Percentiles rank a stretch among this genome's conserved stretches.
Conservation (phyloP, 192 early-diverging fungal genomes). For the Backusella morwellensis region DNA sequence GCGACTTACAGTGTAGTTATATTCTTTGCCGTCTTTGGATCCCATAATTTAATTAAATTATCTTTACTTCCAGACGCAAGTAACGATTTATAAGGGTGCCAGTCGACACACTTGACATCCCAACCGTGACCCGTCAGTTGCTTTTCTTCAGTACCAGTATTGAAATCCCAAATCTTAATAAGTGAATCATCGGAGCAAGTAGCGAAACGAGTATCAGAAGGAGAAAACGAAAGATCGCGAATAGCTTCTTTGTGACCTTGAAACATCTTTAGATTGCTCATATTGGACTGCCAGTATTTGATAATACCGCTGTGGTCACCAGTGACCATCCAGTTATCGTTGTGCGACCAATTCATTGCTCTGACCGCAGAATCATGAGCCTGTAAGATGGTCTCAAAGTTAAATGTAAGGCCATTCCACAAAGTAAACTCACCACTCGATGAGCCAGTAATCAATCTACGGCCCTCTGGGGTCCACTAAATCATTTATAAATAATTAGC, state of each 20-base stretch:
- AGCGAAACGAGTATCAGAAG: slow-evolving; percentile 91
- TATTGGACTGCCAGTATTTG: slow-evolving; percentile 98
- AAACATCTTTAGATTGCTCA: slow-evolving; percentile 90
- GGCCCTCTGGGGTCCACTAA: slow-evolving; percentile 95
- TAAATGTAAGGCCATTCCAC: slow-evolving; percentile 97
- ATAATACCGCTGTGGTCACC: slow-evolving; percentile 90
- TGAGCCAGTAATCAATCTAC: slow-evolving; percentile 90
- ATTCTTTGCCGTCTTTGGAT: slow-evolving; percentile 86
- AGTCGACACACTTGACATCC: slow-evolving; percentile 97
- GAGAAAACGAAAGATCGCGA: slow-evolving; percentile 89
- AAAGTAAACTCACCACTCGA: slow-evolving; percentile 94
- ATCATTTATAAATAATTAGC: background rate
- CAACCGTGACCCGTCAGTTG: slow-evolving; percentile 87
- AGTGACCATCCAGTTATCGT: slow-evolving; percentile 93
- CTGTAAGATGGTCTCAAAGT: slow-evolving; percentile 97
- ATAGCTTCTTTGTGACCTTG: slow-evolving; percentile 87
- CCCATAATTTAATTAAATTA: slow-evolving; percentile 96
- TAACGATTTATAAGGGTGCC: slow-evolving; percentile 94
- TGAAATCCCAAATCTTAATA: slow-evolving; percentile 98
- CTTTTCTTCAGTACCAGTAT: slow-evolving; percentile 76
- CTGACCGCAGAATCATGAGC: slow-evolving; percentile 95
- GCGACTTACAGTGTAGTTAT: slow-evolving; percentile 77
- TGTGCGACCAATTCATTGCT: slow-evolving; percentile 95
- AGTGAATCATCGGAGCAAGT: slow-evolving; percentile 93
- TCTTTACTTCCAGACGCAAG: slow-evolving; percentile 95